Base-by-base conservation (phyloP, 2,329 filamentous ascomycete species). In the Pseudogymnoascus sp. region DNA sequence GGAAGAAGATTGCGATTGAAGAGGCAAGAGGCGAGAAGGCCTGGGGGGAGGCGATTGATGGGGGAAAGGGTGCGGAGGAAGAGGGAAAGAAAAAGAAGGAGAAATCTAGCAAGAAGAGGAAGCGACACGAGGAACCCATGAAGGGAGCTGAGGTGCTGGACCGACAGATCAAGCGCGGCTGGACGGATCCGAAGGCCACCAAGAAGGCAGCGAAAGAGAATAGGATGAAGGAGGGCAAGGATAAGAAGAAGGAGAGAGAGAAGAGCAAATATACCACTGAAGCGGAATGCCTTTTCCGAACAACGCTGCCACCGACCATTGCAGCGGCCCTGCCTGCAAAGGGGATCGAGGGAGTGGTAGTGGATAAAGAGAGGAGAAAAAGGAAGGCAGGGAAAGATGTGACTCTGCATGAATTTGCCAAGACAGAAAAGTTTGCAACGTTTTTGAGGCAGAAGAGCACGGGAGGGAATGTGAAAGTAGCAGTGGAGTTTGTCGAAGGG, bases 341-440 rank as follows among this genome's bases (percentile, higher is more conserved):
- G 31, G 59, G 28, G 5, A 65, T 65, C 37, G 64, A 65, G 1
- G 71, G 77, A 3, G 69, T 73, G 1, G 76, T 78, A 31, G 76
- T 76, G 2, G 75, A 79, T 6, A 73, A 77, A n/a, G 79, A 80
- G 66, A 80, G 81, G 68, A 86, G 83, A 68, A 86, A 85, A 69
- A 85, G 83, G 72, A 84, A 84, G 67, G 83, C 85, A 69, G 81
- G 82, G 53, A 80, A 79, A 21, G 84, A 89, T 64, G 81, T 88
- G 1, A 79, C 91, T 3, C 82, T 97, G 2, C 93, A 97, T 75
- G 95, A 99, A 73, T 97, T 97, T 72, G 85, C 89, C 69, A 92
- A 91, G 73, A 92, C 89, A 6, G 86, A 85, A 38, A 93, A 91
- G 70, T 88, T 91, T 67, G 90, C 92, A 0, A 89, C 84, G 3